These are phyloP conservation scores for Monilinia vaccinii-corymbosi DNA, from an alignment of 2,329 filamentous ascomycete species.

Conservation along the genomic window DNA sequence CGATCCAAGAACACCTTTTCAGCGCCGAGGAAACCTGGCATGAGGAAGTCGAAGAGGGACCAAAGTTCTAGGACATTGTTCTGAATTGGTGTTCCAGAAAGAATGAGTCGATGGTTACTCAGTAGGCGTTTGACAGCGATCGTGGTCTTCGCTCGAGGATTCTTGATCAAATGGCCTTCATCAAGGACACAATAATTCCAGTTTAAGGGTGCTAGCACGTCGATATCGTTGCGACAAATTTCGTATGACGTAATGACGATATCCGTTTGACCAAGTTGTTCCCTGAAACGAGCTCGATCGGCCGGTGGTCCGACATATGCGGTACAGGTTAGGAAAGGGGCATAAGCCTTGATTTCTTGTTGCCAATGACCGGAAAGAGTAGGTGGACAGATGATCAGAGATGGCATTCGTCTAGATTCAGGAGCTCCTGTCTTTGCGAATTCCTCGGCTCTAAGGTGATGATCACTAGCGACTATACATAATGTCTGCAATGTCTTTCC, in stretches of 20 bases:
- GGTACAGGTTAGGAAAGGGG: slow-evolving; percentile 82
- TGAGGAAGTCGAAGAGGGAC: slow-evolving; percentile 97
- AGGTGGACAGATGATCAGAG: slow-evolving; percentile 90
- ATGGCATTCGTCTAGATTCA: slow-evolving; percentile 74
- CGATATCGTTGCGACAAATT: slow-evolving; percentile 92
- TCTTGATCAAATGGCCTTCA: slow-evolving; percentile 97
- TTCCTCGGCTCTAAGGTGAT: slow-evolving; percentile 86
- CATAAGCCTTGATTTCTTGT: slow-evolving; percentile 92
- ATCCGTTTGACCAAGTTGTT: slow-evolving; percentile 67
- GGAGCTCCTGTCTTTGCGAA: slow-evolving; percentile 71
- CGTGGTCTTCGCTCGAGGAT: slow-evolving; percentile 92
- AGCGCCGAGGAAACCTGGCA: slow-evolving; percentile 93
- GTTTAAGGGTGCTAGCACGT: slow-evolving; percentile 68
- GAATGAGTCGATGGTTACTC: slow-evolving; percentile 90
- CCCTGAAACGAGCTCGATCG: slow-evolving; percentile 65
- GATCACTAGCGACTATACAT: slow-evolving; percentile 96
- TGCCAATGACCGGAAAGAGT: slow-evolving; percentile 98
- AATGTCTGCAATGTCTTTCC: slow-evolving; percentile 96
- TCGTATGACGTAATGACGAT: slow-evolving; percentile 97
- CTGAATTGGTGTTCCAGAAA: slow-evolving; percentile 95
- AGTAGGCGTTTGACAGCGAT: slow-evolving; percentile 81
- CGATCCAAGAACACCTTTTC: slow-evolving; percentile 93
- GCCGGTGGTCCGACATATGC: slow-evolving; percentile 85
- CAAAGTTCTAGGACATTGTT: slow-evolving; percentile 96
- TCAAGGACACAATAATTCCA: slow-evolving; percentile 99